Percentiles rank a stretch among this genome's conserved stretches.
phyloP scores from a whole-genome alignment of 1,284 basidiomycete species.

The Coniophora puteana region DNA sequence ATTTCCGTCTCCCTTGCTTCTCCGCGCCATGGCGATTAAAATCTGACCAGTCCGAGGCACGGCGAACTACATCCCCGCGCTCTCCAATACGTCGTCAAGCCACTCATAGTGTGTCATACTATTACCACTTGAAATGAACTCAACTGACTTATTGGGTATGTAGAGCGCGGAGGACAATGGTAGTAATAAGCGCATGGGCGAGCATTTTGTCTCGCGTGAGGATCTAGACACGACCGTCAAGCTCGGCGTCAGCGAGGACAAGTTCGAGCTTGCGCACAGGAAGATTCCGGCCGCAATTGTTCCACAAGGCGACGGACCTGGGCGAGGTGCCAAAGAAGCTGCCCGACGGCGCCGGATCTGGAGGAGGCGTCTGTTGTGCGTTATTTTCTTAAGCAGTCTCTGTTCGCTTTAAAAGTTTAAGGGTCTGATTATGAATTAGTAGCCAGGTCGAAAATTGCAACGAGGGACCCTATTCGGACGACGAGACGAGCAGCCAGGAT shows the following conservation, averaged over 20 bases:
- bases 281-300: slow-evolving; percentile 81
- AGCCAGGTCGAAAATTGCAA: slow-evolving; percentile 47
- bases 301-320: slow-evolving; percentile 81
- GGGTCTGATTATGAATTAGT: slow-evolving; percentile 3
- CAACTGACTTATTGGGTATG: too few relatives aligned
- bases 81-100: slow-evolving; percentile 78
- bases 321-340: slow-evolving; percentile 79
- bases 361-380: slow-evolving; percentile 78
- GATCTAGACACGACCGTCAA: slow-evolving; percentile 97
- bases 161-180: slow-evolving; percentile 79
- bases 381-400: slow-evolving; percentile 6
- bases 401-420: too few relatives aligned
- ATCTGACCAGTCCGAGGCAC: slow-evolving; percentile 76
- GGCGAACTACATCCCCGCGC: slow-evolving; percentile 85
- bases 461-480: slow-evolving; percentile 45
- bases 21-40: slow-evolving; percentile 1
- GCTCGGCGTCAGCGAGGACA: slow-evolving; percentile 81
- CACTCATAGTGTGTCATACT: slow-evolving; percentile 50
- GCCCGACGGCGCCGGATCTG: slow-evolving; percentile 71
- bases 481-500: slow-evolving; percentile 40
- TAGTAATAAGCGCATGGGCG: slow-evolving; percentile 89
- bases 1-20: not conserved
- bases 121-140: not conserved
- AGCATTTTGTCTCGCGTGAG: slow-evolving; percentile 90
- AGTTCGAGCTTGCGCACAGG: slow-evolving; percentile 75